Conservation (phyloP, 768 basidiomycete species). For the Rhodotorula graminis region DNA sequence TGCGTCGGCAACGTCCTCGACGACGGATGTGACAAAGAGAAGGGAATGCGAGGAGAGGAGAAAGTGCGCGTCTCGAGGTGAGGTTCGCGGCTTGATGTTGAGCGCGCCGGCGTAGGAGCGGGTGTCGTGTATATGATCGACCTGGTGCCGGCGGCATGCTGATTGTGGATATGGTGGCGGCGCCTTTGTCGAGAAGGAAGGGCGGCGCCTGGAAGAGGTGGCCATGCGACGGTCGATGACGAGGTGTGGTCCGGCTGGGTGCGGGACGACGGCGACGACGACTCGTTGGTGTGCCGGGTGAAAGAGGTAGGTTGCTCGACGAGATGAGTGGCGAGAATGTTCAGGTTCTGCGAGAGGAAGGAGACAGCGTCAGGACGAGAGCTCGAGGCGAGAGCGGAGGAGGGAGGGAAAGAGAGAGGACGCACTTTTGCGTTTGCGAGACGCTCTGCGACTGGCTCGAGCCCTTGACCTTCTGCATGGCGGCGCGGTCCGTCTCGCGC, state of each 20-base stretch:
- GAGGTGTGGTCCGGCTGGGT: no score
- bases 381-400: no score
- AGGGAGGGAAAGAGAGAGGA: neutral
- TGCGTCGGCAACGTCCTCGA: no score
- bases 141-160: neutral
- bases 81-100: neutral
- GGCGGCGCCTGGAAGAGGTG: neutral
- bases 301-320: no score
- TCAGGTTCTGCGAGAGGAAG: neutral
- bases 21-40: no score
- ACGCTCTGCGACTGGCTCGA: no score
- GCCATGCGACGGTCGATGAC: no score
- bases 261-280: no score
- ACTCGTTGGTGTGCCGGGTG: no score
- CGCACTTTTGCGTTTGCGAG: neutral
- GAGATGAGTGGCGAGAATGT: no score
- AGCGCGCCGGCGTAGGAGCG: no score
- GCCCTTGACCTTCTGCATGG: neutral
- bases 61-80: no score
- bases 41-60: neutral
- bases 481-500: constrained; percentile 17
- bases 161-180: neutral
- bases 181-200: neutral
- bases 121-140: neutral
- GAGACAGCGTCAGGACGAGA: neutral